Evolutionary conservation across 805 yeast genomes (phyloP), one percentile per base, ranked within the genome.

Genomic region (Ogataea angusta): DNA sequence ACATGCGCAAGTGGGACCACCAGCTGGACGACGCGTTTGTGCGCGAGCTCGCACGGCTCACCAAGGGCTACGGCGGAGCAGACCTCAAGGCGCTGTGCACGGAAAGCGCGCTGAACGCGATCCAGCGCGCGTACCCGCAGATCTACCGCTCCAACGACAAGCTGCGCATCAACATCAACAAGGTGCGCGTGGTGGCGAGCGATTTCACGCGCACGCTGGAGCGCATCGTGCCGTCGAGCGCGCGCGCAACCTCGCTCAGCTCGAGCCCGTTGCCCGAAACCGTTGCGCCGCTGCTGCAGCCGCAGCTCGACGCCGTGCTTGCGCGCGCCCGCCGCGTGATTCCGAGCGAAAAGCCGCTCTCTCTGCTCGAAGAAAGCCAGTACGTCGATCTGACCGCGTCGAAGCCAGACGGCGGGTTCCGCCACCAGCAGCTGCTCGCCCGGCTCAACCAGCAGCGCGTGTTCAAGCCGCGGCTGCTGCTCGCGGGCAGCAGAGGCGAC

Each of bases 1-100:
- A 93, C 56, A 93, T 97, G 16, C 77, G 75, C 47, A 84, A 82
- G 56, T 93, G 99, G 99, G 70, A 70, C 10, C 93, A 96, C 10
- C 83, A 85, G 3, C 64, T 86, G 42, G 60, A 77, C 6, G 66
- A 66, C 0, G 64, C 58, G 5, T 85, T 93, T 49, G 53, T 87
- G 8, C 70, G 72, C 5, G 78, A 80, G 40, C 69, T 93, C 25
- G 91, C 97, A 0, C 70, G 71, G 15, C 64, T 87, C 42, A 91
- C 99, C 0, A 91, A 90, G 59, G 99, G 99, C 0, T 93, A 86
- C 57, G 99, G 99, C 34, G 99, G 99, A 68, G 98, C 99, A 2
- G 99, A 93, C 62, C 68, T 93, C 47, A 70, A 96, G 40, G 96
- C 98, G 0, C 67, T 93, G 22, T 89, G 98, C 60, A 91, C 98